Evolutionary conservation across 148 eudicot species (phyloP), one percentile per base, ranked within the genome.

Genomic region (Dianthus caryophyllus): DNA sequence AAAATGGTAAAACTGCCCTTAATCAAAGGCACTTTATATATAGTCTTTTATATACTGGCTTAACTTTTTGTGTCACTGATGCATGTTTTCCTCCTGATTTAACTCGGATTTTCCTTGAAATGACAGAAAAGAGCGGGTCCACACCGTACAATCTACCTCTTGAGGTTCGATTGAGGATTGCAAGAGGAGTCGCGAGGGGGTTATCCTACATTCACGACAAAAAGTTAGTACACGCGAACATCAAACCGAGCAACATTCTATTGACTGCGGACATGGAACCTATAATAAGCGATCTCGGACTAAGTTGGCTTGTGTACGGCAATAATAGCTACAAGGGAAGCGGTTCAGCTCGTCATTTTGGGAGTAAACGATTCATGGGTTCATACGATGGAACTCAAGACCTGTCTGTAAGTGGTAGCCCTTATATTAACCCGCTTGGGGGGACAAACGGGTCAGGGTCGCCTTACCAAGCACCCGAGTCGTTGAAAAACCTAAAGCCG

Each of bases 221-320:
- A 80, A 90, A 89, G 75, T 80, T 75, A 7, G 96, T 90, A 29
- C 98, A 94, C 52, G 97, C 92, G 66, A 94, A 88, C 72, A 75
- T 94, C 38, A 94, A 94, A 48, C 98, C 97, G 10, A 88, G 77
- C 82, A 94, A 94, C 85, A 90, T 94, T 64, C 96, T 94, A 68
- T 66, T 94, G 56, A 88, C 85, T 7, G 73, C 71, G 0, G 93
- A 94, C 2, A 86, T 88, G 87, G 97, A 94, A n/a, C 84, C 98
- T 39, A 20, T 88, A 25, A 86, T 94, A 24, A 80, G 84, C 33
- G 98, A 94, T 64, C 84, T 90, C 21, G 93, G 98, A 26, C 85
- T 94, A 26, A 78, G 84, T 39, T 80, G 84, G 81, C 84, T 94
- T 20, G 49, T 86, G 30, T 57, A 81, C 30, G 81, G 87, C 25